Evolutionary conservation across 163 green algal species (phyloP).

Genomic region (Scenedesmus sp.): DNA sequence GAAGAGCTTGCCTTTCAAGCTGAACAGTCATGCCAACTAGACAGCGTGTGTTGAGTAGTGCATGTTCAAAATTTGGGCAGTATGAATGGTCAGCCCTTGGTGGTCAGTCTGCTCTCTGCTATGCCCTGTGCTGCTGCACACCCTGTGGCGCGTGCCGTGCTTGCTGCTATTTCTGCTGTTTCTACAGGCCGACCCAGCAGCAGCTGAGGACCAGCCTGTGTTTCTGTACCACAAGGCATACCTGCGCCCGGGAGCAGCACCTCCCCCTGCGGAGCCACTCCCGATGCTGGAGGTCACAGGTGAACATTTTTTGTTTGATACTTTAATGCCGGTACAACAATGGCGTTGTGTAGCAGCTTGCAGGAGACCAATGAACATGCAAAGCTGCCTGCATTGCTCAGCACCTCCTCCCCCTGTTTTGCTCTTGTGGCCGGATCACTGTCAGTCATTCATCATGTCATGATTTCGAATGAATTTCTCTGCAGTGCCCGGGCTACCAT

Average conservation of each 20-base stretch:
- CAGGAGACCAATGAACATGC: no score
- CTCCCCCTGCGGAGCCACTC: constrained; percentile 65
- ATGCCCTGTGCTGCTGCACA: neutral
- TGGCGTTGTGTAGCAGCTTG: no score
- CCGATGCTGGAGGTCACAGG: constrained; percentile 57
- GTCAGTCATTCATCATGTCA: no score
- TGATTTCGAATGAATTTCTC: no score
- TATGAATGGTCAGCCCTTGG: neutral
- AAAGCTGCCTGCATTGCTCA: no score
- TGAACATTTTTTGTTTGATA: neutral
- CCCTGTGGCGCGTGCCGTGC: neutral
- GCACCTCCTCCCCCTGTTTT: neutral
- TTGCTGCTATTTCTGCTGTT: neutral
- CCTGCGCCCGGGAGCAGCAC: constrained; percentile 67
- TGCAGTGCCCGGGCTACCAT: constrained; percentile 62
- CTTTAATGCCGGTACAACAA: no score
- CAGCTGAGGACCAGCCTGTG: constrained; percentile 74
- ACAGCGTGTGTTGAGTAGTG: neutral
- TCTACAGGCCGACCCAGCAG: constrained; percentile 53
- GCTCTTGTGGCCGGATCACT: neutral
- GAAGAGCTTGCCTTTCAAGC: neutral
- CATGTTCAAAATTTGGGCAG: no score
- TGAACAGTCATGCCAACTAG: neutral
- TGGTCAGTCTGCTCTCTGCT: neutral
- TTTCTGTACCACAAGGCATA: constrained; percentile 88